Base-by-base conservation (phyloP, 2,329 filamentous ascomycete genomes). In the Microcyclospora pomicola region DNA sequence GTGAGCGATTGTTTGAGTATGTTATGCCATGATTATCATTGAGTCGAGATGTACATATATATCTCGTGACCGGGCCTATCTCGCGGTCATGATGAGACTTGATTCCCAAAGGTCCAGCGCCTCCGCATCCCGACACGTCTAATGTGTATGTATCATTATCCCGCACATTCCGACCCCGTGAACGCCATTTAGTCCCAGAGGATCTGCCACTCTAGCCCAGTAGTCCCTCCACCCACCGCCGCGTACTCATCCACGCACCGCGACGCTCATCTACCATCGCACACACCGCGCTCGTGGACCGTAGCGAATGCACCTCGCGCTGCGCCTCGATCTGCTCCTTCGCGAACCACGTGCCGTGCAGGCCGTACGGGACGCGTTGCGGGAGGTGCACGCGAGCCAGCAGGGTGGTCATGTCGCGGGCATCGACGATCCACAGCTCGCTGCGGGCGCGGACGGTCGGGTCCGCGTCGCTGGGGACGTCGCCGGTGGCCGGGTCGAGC, bases 341-440 rank as follows among this genome's bases (percentile, higher is more conserved):
- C 0, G 62, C 58, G 38, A 79, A 77, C 72, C 75, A 80, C 6
- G 62, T 64, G 3, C 74, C 75, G 51, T 80, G 79, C 35, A 83
- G 56, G 0, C 79, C 78, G 48, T 83, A 83, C 0, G 79, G 77
- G 1, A 83, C 77, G 10, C 79, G 59, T 46, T 80, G 77, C 2
- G 77, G 77, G 27, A 84, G 58, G 14, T 59, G 56, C 3, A 83
- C 64, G 41, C 64, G 68, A 5, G 69, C 73, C 3, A 80, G 65
- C 0, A 82, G 62, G 2, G 73, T 64, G 15, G 53, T 63, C 77
- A 84, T 82, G 2, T 64, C 63, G 42, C 53, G 68, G 0, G 77
- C 78, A 49, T 82, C 69, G 24, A 83, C 66, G 11, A 82, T 63
- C 79, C 79, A 84, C 0, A 83, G 59, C 54, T 83, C 77, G 27